These are phyloP conservation scores for Leptoxyphium fumago DNA, from an alignment of 2,329 filamentous ascomycete genomes.

Conservation along the genomic window DNA sequence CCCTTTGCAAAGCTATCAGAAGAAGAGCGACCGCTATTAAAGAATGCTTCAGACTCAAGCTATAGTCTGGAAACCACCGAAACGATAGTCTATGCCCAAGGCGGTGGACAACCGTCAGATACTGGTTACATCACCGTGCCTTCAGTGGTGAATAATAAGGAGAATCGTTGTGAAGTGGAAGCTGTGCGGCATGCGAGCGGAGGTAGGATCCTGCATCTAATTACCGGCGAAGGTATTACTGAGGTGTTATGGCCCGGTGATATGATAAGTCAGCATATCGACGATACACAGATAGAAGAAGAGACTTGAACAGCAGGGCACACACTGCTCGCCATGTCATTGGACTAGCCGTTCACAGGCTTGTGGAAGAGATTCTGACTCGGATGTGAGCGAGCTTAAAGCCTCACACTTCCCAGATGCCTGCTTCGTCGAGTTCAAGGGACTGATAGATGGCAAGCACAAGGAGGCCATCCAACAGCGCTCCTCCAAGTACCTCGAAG, in stretches of 20 bases:
- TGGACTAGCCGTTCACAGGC: background rate
- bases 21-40: background rate
- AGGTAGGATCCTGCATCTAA: slow-evolving; percentile 7
- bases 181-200: slow-evolving; percentile 6
- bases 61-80: slow-evolving; percentile 1
- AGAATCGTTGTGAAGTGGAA: slow-evolving; percentile 4
- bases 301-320: slow-evolving; percentile 3
- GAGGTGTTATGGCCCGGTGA: slow-evolving; percentile 2
- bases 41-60: background rate
- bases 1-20: background rate
- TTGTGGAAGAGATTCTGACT: background rate
- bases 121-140: slow-evolving; percentile 4
- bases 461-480: slow-evolving; percentile 4
- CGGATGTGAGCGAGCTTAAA: slow-evolving; percentile 3
- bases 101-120: slow-evolving; percentile 10
- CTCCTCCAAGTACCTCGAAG: background rate
- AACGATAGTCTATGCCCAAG: slow-evolving; percentile 10
- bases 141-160: background rate
- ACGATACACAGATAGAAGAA: slow-evolving; percentile 1
- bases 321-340: slow-evolving; percentile 3
- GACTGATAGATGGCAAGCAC: slow-evolving; percentile 1
- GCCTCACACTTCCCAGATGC: slow-evolving; percentile 4
- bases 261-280: slow-evolving; percentile 1
- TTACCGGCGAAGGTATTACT: slow-evolving; percentile 4
- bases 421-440: slow-evolving; percentile 5